Percentiles rank a stretch among this genome's conserved stretches.
Evolutionary conservation across 805 yeast species (phyloP).

Genomic region (Metschnikowia bowlesiae): DNA sequence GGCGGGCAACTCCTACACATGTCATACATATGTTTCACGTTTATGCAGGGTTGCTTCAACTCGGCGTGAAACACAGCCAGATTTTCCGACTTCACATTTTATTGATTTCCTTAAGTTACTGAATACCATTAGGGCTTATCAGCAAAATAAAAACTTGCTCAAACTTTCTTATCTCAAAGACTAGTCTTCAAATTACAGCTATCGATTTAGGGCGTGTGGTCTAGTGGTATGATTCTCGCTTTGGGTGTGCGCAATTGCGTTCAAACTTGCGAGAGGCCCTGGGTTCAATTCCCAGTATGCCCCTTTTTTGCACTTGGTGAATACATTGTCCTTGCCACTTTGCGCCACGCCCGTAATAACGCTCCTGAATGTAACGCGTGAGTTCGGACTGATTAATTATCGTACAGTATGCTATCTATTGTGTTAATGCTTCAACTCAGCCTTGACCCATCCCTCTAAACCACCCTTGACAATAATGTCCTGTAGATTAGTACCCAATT

Average conservation of each 20-base stretch:
- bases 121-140: no score
- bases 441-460: slow-evolving; percentile 94
- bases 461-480: slow-evolving; percentile 97
- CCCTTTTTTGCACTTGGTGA: slow-evolving; percentile 6
- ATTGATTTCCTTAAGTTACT: not conserved
- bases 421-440: slow-evolving; percentile 42
- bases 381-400: not conserved
- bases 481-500: slow-evolving; percentile 90
- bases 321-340: no score
- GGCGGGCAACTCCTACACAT: no score
- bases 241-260: slow-evolving; percentile 12
- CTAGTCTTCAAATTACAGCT: no score
- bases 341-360: no score
- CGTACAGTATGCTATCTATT: not conserved
- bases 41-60: no score
- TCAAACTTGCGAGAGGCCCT: slow-evolving; percentile 20
- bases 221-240: slow-evolving; percentile 24
- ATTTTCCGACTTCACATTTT: no score
- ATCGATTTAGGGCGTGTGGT: slow-evolving; percentile 18
- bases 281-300: slow-evolving; percentile 24
- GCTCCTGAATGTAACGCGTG: no score
- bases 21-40: no score
- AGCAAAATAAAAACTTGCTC: no score
- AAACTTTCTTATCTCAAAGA: no score
- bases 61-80: no score